These are phyloP conservation scores for Fusarium sp. DNA, from an alignment of 2,329 filamentous ascomycete species.

Conservation along the genomic window DNA sequence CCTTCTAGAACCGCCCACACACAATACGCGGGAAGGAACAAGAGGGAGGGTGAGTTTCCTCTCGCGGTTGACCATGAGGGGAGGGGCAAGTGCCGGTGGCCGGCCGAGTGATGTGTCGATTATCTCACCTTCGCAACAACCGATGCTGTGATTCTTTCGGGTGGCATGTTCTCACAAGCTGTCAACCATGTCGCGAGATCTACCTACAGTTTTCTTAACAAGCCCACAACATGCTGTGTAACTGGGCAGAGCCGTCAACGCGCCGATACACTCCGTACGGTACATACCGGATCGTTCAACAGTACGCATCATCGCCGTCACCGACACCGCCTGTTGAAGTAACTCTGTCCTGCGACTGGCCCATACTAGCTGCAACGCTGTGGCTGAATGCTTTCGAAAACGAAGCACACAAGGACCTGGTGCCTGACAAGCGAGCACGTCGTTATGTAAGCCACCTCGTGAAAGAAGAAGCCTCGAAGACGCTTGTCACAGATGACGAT, in stretches of 20 bases:
- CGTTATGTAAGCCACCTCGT: background rate
- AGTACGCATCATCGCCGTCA: background rate
- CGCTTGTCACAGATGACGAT: background rate
- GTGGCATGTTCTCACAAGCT: conserved; percentile 2
- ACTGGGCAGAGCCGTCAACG: background rate
- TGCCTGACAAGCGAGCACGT: conserved; percentile 4
- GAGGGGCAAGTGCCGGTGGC: conserved; percentile 5
- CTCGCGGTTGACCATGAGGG: background rate
- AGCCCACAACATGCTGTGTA: background rate
- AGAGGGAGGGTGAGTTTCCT: background rate
- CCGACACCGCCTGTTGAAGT: conserved; percentile 1
- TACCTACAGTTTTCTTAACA: background rate
- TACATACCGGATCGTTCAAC: background rate
- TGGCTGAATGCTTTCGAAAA: conserved; percentile 3
- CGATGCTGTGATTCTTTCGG: conserved; percentile 3
- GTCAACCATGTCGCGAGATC: background rate
- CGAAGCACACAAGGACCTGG: background rate
- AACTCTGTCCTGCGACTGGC: background rate
- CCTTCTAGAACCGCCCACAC: background rate
- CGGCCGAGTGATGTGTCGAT: conserved; percentile 2
- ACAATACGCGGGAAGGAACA: background rate
- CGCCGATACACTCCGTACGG: too few relatives aligned
- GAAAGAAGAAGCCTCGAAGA: background rate
- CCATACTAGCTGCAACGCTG: conserved; percentile 9
- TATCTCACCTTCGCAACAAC: background rate